Evolutionary conservation across 805 yeast species (phyloP).

Genomic region (Kluyveromyces dobzhanskii): DNA sequence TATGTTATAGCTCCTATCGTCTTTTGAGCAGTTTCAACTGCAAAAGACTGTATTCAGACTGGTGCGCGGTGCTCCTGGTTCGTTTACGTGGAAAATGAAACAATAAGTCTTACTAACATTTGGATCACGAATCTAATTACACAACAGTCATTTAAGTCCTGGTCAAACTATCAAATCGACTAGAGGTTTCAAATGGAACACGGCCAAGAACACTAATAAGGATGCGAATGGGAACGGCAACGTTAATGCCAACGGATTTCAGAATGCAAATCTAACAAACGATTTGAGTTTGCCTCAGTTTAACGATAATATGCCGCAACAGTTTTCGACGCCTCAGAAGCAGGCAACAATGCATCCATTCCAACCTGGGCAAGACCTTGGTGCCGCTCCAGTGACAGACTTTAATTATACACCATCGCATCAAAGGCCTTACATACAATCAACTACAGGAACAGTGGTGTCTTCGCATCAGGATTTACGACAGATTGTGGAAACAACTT

Average conservation of each 20-base stretch:
- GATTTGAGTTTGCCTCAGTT: conserved; percentile 1
- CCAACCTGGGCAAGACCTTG: background rate
- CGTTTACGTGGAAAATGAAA: too few species aligned
- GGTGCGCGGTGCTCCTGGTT: too few species aligned
- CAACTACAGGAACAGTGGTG: conserved; percentile 31
- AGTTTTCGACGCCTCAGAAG: conserved; percentile 14
- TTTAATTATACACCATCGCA: conserved; percentile 32
- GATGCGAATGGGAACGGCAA: background rate
- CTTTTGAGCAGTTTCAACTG: too few species aligned
- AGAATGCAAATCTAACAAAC: conserved; percentile 1
- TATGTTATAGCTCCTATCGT: too few species aligned
- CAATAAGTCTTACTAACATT: too few species aligned
- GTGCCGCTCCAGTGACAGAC: conserved; percentile 20
- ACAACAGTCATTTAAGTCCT: conserved; percentile 34
- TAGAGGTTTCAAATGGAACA: conserved; percentile 37
- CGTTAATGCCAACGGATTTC: background rate
- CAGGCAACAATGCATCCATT: conserved; percentile 3
- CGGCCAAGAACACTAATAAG: conserved; percentile 9
- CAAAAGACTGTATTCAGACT: too few species aligned
- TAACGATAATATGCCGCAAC: conserved; percentile 1
- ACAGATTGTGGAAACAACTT: conserved; percentile 85
- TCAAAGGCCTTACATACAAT: conserved; percentile 27
- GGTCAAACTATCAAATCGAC: conserved; percentile 41
- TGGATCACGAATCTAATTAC: too few species aligned
- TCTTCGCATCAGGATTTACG: conserved; percentile 67